Evolutionary conservation across 805 yeast genomes (phyloP), one percentile per base, ranked within the genome.

Genomic region (Candida endomychidarum): DNA sequence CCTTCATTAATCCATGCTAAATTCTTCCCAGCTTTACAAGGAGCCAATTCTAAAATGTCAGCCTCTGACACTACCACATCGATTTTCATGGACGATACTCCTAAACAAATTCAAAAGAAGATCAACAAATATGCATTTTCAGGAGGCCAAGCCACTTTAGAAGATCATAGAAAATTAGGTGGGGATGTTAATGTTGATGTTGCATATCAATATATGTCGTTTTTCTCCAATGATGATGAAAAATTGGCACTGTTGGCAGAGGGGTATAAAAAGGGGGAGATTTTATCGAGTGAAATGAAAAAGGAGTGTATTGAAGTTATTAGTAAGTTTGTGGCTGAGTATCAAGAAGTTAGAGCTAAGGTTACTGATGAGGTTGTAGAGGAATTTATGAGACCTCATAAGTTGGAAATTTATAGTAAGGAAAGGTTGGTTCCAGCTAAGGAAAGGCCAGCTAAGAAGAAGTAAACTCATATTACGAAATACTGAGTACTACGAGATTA

Each of bases 11-110:
- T 93, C 48, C 98, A 93, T 65, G 82, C 99, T 40, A 84, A 86
- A 64, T 93, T 93, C 66, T 93, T 93, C 85, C 99, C 99, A 32
- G 98, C 99, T 39, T 70, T 91, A 52, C 98, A 93, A 72, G 99
- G 99, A 40, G 83, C 98, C 4, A 77, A 89, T 11, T 86, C 97
- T 27, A 93, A 93, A 70, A 93, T 93, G 99, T 84, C 95, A 46
- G 98, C 99, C 4, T 82, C 93, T 9, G 93, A 86, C 61, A 88
- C 86, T 47, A 82, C 86, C 41, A 78, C 91, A 27, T 93, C 99
- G 5, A 89, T 93, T 50, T 93, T 83, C 70, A 84, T 93, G 93
- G 90, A 89, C 42, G 99, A 93, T 63, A 86, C 96, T 2, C 79
- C 95, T 36, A 87, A 86, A 59, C 89, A 86, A 68, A 86, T 93